Base-by-base conservation (phyloP, 148 eudicot genomes). In the Nepenthes mirabilis region DNA sequence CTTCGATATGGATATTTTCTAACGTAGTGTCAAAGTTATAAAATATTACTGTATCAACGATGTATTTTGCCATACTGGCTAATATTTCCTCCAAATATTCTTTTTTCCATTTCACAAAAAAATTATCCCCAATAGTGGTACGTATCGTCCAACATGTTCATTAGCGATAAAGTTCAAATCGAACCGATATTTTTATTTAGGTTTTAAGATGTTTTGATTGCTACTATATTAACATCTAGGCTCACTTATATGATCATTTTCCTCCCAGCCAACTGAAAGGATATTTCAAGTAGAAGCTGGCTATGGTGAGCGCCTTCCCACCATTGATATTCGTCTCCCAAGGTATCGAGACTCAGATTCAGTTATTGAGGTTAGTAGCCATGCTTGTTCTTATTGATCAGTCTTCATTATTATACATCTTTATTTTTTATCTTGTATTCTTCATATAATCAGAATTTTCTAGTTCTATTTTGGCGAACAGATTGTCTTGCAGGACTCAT, bases 211-310 rank as follows among this genome's bases (percentile, higher is more conserved):
- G 23, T 23, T 23, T 23, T 23, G 23, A 23, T 23, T 23, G 23
- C 23, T 23, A 23, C 23, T 23, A 23, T 23, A 23, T 40, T 4
- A 40, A 40, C 45, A 40, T 40, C 45, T 4, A 40, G 23, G 45
- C 66, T 67, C 14, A 70, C 53, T 61, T 13, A 11, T 51, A 64
- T 54, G 2, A 60, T 47, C 9, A 33, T 5, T 10, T 49, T 56
- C 56, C 58, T 55, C 52, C 58, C 69, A 94, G 99, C 95, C 97
- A 65, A 79, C 71, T 63, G 97, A 97, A 62, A 80, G 95, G 72
- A 76, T 97, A 59, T 89, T 94, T 65, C 97, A 77, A 57, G 97
- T 94, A 53, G 99, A 94, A 81, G 84, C 80, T 64, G 82, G 89
- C 52, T 79, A 45, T 66, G 89, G 86, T 47, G 99, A 89, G 66